A percentile compares a stretch with the other conserved stretches of the same genome.
Conservation (phyloP, 345 rosid genomes). For the Eutrema japonicum region DNA sequence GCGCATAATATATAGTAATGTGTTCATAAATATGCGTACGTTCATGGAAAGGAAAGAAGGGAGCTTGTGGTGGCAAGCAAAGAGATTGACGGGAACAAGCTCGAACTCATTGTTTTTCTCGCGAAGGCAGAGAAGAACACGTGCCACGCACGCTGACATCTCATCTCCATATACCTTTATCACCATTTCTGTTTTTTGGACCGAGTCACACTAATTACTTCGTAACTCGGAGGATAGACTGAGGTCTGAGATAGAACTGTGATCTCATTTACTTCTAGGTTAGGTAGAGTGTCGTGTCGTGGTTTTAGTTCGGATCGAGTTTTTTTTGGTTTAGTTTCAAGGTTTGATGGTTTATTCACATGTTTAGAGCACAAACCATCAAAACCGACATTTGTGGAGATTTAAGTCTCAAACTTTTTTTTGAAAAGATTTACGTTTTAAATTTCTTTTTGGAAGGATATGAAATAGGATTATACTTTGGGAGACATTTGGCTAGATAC, state of each 20-base stretch:
- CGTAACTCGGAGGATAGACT: conserved; percentile 2
- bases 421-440: too few species aligned
- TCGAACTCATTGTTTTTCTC: conserved; percentile 76
- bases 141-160: conserved; percentile 70
- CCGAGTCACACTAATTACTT: neutral
- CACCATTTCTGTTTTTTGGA: conserved; percentile 44
- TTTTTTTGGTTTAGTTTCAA: too few species aligned
- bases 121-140: conserved; percentile 65
- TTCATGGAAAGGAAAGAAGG: conserved; percentile 67
- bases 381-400: too few species aligned
- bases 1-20: neutral
- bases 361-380: too few species aligned
- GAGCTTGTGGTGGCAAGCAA: conserved; percentile 65
- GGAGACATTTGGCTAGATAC: too few species aligned
- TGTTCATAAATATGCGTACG: conserved; percentile 39
- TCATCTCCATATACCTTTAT: conserved; percentile 70
- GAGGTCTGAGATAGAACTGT: conserved; percentile 1
- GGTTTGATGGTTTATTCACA: too few species aligned
- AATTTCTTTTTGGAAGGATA: too few species aligned
- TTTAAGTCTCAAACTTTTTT: too few species aligned
- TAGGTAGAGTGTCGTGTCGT: too few species aligned
- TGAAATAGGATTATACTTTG: too few species aligned
- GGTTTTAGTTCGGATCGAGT: too few species aligned
- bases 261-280: too few species aligned
- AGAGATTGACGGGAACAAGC: conserved; percentile 68